Percentiles rank a stretch among this genome's conserved stretches.
These are phyloP conservation scores for Tulasnella sp. DNA, from an alignment of 768 basidiomycete species.

Conservation along the genomic window DNA sequence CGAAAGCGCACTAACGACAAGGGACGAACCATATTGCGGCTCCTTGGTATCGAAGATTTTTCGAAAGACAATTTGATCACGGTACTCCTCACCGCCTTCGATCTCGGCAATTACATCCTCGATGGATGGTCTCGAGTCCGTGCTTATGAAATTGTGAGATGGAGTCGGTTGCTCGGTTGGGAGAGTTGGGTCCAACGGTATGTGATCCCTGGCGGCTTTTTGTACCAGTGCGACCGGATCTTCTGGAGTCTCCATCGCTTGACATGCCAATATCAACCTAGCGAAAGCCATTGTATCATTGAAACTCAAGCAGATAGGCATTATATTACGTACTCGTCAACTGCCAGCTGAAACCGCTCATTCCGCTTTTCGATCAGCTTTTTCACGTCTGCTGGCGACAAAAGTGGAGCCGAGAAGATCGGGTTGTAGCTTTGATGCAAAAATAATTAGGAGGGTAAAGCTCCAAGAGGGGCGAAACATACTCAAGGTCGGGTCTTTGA, in stretches of 20 bases:
- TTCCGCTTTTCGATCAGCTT: slow-evolving; percentile 71
- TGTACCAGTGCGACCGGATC: slow-evolving; percentile 63
- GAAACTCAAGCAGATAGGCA: neutral
- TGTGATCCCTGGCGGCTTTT: slow-evolving; percentile 61
- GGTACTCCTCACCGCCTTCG: slow-evolving; percentile 58
- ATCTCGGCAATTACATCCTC: slow-evolving; percentile 56
- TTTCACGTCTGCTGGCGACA: slow-evolving; percentile 57
- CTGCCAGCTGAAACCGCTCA: slow-evolving; percentile 55
- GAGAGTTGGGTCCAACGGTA: slow-evolving; percentile 59
- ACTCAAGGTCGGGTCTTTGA: slow-evolving; percentile 27
- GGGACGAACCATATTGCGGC: slow-evolving; percentile 47
- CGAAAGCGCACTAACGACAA: slow-evolving; percentile 34
- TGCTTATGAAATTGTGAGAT: slow-evolving; percentile 38
- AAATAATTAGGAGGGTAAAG: slow-evolving; percentile 29
- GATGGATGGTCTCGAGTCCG: slow-evolving; percentile 55
- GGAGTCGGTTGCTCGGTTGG: neutral
- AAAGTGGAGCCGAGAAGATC: slow-evolving; percentile 33
- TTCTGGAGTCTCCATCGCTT: slow-evolving; percentile 39
- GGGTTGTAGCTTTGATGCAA: slow-evolving; percentile 28
- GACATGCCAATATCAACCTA: slow-evolving; percentile 58
- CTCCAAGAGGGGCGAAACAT: slow-evolving; percentile 21
- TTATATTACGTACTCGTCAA: slow-evolving; percentile 53
- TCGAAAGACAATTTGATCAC: slow-evolving; percentile 60
- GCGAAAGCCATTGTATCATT: neutral
- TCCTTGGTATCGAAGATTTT: slow-evolving; percentile 52